Evolutionary conservation across 2,329 filamentous ascomycete genomes (phyloP).

Genomic region (Epichloe uncinata): DNA sequence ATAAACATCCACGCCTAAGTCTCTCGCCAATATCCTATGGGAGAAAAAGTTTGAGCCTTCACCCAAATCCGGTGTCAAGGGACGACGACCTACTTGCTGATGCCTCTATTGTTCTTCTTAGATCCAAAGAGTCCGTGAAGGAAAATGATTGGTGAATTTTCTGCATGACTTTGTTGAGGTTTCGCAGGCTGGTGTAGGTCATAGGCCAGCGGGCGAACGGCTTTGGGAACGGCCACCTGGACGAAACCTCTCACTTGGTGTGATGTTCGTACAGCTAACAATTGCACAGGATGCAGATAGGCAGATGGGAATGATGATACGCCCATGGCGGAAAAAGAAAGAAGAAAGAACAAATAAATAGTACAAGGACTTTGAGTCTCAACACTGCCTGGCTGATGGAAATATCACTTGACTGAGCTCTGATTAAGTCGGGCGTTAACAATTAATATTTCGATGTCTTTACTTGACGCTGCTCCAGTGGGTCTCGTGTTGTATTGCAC

Average conservation of each 20-base stretch:
- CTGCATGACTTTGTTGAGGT: conserved; percentile 19
- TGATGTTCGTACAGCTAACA: neutral
- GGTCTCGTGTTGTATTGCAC: too few species aligned
- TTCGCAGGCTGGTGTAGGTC: conserved; percentile 51
- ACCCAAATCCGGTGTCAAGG: neutral
- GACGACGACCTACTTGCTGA: conserved; percentile 67
- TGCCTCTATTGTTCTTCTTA: conserved; percentile 86
- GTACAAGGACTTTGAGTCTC: neutral
- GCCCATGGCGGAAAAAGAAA: neutral
- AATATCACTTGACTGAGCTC: too few species aligned
- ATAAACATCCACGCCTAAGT: conserved; percentile 70
- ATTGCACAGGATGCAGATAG: neutral
- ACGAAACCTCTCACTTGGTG: neutral
- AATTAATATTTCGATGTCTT: too few species aligned
- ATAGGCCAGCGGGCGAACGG: conserved; percentile 37
- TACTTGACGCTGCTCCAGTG: too few species aligned
- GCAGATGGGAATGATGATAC: neutral
- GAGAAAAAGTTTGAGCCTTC: neutral
- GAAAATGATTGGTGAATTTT: conserved; percentile 59
- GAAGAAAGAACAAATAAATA: too few species aligned
- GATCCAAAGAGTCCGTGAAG: conserved; percentile 91
- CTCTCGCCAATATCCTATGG: conserved; percentile 61
- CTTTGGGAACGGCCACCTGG: neutral
- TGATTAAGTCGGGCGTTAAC: too few species aligned
- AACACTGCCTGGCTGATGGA: too few species aligned